phyloP scores from a whole-genome alignment of 2,329 filamentous ascomycete species.

The Colletotrichum sp. region DNA sequence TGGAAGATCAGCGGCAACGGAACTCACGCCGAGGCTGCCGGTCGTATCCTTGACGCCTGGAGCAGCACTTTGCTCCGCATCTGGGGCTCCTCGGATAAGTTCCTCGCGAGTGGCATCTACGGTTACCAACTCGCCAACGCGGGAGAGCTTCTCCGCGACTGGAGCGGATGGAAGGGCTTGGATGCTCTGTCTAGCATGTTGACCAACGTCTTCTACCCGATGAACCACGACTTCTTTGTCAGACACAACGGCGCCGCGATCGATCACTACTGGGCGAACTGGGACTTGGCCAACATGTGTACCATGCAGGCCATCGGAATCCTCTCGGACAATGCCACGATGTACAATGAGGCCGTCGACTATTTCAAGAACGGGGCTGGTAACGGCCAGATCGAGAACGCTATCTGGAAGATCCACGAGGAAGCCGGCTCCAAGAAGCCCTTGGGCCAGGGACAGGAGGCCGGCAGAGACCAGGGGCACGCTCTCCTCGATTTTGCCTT shows the following conservation, averaged over 20 bases:
- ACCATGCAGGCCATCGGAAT: conserved; percentile 46
- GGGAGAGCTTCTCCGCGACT: conserved; percentile 44
- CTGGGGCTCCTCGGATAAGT: conserved; percentile 38
- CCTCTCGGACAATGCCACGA: conserved; percentile 44
- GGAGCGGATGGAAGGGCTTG: conserved; percentile 34
- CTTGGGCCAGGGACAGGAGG: conserved; percentile 44
- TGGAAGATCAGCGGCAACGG: conserved; percentile 44
- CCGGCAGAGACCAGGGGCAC: conserved; percentile 51
- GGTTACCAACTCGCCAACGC: conserved; percentile 53
- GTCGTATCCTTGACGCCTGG: conserved; percentile 43
- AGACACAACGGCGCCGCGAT: conserved; percentile 37
- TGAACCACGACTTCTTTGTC: conserved; percentile 42
- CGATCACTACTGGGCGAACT: conserved; percentile 47
- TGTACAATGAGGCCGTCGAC: conserved; percentile 39
- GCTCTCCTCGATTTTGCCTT: conserved; percentile 42
- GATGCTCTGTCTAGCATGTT: conserved; percentile 34
- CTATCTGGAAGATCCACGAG: conserved; percentile 34
- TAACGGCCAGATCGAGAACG: conserved; percentile 39
- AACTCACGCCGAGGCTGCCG: conserved; percentile 39
- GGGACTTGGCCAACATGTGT: conserved; percentile 50
- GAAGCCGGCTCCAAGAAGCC: conserved; percentile 31
- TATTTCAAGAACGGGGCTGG: conserved; percentile 45
- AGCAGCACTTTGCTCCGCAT: conserved; percentile 35
- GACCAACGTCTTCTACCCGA: conserved; percentile 38
- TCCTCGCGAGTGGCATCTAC: conserved; percentile 46